A percentile compares a stretch with the other conserved stretches of the same genome.
These are phyloP conservation scores for Penicillium sp. DNA, from an alignment of 2,329 filamentous ascomycete genomes.

Conservation along the genomic window DNA sequence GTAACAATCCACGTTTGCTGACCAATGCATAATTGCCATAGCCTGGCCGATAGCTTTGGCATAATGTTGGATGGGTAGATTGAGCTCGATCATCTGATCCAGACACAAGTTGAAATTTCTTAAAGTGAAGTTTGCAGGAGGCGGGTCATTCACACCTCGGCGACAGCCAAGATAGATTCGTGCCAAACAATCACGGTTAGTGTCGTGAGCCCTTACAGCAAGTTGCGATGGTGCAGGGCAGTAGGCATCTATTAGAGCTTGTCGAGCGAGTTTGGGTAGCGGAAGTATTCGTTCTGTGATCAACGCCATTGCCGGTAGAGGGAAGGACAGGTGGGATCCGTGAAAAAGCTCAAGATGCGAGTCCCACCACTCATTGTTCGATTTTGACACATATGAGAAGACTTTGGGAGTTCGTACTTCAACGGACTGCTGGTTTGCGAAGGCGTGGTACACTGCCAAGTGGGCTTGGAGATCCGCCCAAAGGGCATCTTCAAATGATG, in stretches of 20 bases:
- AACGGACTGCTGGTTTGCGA: not conserved
- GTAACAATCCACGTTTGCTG: slow-evolving; percentile 10
- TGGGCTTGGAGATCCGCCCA: slow-evolving; percentile 13
- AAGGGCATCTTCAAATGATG: slow-evolving; percentile 6
- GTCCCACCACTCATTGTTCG: slow-evolving; percentile 6
- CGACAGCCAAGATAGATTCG: slow-evolving; percentile 15
- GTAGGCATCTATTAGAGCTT: slow-evolving; percentile 21
- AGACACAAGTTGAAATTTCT: slow-evolving; percentile 11
- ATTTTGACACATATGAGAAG: slow-evolving; percentile 12
- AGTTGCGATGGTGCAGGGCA: slow-evolving; percentile 6
- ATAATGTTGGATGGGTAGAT: not conserved
- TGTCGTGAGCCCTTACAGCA: not conserved
- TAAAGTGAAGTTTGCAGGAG: slow-evolving; percentile 8
- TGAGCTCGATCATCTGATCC: slow-evolving; percentile 11
- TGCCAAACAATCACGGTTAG: slow-evolving; percentile 15
- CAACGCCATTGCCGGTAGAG: slow-evolving; percentile 16
- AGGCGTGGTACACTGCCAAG: not conserved
- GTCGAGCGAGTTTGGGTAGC: slow-evolving; percentile 16
- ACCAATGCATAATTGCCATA: slow-evolving; percentile 11
- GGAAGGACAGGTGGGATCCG: not conserved
- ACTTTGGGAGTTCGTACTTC: slow-evolving; percentile 1
- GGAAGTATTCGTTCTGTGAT: slow-evolving; percentile 22
- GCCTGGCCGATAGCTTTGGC: slow-evolving; percentile 5
- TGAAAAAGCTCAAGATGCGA: not conserved
- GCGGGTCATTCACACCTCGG: not conserved